These are phyloP conservation scores for Pythium periplocum DNA, from an alignment of 352 stramenopile species.

Conservation along the genomic window DNA sequence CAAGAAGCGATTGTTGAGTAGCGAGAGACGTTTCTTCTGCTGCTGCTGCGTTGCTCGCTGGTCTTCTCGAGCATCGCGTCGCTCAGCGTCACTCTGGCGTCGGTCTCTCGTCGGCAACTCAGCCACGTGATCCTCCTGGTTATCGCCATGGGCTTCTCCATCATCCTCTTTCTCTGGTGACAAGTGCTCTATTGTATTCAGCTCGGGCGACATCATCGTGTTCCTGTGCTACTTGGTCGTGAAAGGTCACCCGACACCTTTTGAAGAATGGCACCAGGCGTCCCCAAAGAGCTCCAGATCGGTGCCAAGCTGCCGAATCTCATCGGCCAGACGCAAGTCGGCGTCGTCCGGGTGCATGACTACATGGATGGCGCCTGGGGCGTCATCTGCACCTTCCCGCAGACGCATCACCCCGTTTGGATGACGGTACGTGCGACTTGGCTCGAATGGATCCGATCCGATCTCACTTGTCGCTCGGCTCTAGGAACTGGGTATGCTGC, in stretches of 20 bases:
- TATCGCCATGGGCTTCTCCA: neutral
- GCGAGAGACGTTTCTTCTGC: conserved; percentile 13
- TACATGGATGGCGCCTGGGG: conserved; percentile 69
- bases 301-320: conserved; percentile 69
- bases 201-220: conserved; percentile 13
- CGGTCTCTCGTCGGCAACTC: conserved; percentile 1
- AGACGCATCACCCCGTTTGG: conserved; percentile 71
- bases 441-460: too few species aligned
- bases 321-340: conserved; percentile 63
- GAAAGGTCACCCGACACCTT: conserved; percentile 8
- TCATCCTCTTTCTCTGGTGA: neutral
- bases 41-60: conserved; percentile 24
- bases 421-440: conserved; percentile 19
- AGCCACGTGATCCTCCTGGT: conserved; percentile 1
- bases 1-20: conserved; percentile 54
- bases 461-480: neutral
- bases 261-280: conserved; percentile 18
- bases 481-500: conserved; percentile 61
- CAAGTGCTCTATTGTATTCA: neutral
- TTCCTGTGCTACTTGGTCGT: neutral
- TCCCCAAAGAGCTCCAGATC: conserved; percentile 47
- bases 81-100: conserved; percentile 28
- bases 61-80: conserved; percentile 30
- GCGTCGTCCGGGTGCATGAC: conserved; percentile 64
- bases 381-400: conserved; percentile 64